Evolutionary conservation across 495 filamentous ascomycete genomes (phyloP).

Genomic region (Gamarada debralockiae): DNA sequence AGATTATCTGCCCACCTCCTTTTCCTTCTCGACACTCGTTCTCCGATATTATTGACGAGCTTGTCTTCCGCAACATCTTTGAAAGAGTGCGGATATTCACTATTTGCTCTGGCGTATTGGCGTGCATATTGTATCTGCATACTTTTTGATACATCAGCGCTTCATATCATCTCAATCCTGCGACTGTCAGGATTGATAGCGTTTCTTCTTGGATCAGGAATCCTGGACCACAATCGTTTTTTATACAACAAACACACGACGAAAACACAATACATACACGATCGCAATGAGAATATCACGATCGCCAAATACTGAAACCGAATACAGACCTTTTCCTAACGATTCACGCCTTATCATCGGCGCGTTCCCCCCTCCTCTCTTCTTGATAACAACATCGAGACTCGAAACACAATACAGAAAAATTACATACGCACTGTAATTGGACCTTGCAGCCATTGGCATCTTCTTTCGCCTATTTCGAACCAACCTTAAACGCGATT

Average conservation of each 20-base stretch:
- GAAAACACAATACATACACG: conserved; percentile 15
- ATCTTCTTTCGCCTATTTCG: not conserved
- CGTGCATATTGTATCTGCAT: conserved; percentile 24
- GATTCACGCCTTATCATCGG: conserved; percentile 19
- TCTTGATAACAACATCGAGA: not conserved
- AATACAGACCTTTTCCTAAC: conserved; percentile 6
- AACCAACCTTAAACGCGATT: conserved; percentile 1
- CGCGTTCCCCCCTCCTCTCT: conserved; percentile 7
- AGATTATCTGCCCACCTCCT: conserved; percentile 6
- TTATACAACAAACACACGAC: conserved; percentile 7
- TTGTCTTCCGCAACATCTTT: conserved; percentile 15
- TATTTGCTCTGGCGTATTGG: conserved; percentile 22
- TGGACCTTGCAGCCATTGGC: not conserved
- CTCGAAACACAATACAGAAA: not conserved
- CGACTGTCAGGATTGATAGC: not conserved
- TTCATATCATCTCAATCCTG: conserved; percentile 11
- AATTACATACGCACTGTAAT: not conserved
- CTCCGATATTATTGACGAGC: conserved; percentile 8
- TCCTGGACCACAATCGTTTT: conserved; percentile 26
- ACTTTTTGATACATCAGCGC: conserved; percentile 20
- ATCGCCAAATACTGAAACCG: conserved; percentile 13
- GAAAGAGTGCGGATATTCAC: conserved; percentile 10
- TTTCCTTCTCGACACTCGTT: conserved; percentile 8
- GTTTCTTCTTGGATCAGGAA: conserved; percentile 28
- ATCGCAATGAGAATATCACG: conserved; percentile 20